These are phyloP conservation scores for Colletotrichum tanaceti DNA, from an alignment of 2,329 filamentous ascomycete species.

Conservation along the genomic window DNA sequence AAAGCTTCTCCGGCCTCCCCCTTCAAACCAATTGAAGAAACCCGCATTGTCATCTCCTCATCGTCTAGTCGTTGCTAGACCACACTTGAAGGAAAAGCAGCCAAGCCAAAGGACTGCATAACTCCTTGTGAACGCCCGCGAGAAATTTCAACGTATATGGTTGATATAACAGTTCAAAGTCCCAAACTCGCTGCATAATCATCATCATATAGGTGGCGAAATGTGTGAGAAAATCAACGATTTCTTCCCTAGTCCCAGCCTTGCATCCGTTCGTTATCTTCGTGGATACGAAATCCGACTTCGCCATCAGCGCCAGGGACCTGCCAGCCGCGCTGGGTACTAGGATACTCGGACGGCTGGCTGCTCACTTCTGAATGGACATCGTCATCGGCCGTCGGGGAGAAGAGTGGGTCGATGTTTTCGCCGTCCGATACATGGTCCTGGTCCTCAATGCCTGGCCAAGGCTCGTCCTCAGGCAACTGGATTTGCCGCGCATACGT, in stretches of 20 bases:
- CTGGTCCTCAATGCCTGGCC: conserved; percentile 67
- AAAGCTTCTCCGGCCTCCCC: background rate
- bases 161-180: conserved; percentile 27
- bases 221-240: background rate
- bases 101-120: conserved; percentile 12
- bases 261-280: conserved; percentile 48
- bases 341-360: conserved; percentile 67
- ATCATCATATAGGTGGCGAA: conserved; percentile 28
- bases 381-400: conserved; percentile 45
- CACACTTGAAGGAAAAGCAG: conserved; percentile 3
- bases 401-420: conserved; percentile 59
- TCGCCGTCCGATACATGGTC: conserved; percentile 61
- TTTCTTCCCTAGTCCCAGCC: conserved; percentile 20
- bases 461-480: conserved; percentile 66
- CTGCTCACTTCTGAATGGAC: conserved; percentile 57
- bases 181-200: conserved; percentile 37
- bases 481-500: conserved; percentile 49
- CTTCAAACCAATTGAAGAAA: background rate
- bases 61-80: background rate
- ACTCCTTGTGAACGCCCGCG: conserved; percentile 8
- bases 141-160: conserved; percentile 28
- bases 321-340: conserved; percentile 58
- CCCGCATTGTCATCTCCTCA: background rate
- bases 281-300: conserved; percentile 55
- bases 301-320: conserved; percentile 44